Evolutionary conservation across 345 rosid species (phyloP), one percentile per base, ranked within the genome.

Genomic region (Eucalyptus tenuipes): DNA sequence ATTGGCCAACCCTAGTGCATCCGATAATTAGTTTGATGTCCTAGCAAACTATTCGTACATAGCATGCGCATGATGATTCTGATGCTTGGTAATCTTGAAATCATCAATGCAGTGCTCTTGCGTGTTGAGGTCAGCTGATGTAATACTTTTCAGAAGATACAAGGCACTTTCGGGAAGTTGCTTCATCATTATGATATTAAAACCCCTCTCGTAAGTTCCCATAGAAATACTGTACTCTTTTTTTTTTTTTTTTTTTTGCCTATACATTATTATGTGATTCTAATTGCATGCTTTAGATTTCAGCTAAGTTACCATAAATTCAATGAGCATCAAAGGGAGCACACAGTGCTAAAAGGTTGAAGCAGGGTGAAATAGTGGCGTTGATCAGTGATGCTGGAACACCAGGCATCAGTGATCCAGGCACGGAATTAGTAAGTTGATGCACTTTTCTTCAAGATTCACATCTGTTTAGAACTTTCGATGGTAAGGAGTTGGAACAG

Each of bases 251-350:
- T 80, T 33, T 37, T 7, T 57, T n/a, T 31, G 68, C 52, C 13
- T 18, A 22, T 86, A 27, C 27, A 7, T 87, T 86, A 40, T 64
- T 25, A 47, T 37, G 87, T 84, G 59, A 82, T 92, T 91, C 93
- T 95, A 87, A 94, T 93, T 88, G 90, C 88, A 86, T 88, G 89
- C 88, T 89, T 94, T 95, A 95, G 96, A 91, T 88, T 93, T 91
- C 98, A 97, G 99, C 88, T 96, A 87, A 95, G 98, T 92, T 97
- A 96, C 93, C 99, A 97, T 90, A 97, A 96, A 90, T 97, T 95
- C 92, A 97, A 96, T 20, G 99, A 96, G 93, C 92, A 94, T n/a
- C 98, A 96, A 88, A 94, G 99, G 93, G 99, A 94, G 84, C 93
- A 93, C 7, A 75, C 91, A 3, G 98, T 97, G 89, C 90, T 97